phyloP scores from a whole-genome alignment of 2,329 filamentous ascomycete genomes.

The Tolypocladium sp. region DNA sequence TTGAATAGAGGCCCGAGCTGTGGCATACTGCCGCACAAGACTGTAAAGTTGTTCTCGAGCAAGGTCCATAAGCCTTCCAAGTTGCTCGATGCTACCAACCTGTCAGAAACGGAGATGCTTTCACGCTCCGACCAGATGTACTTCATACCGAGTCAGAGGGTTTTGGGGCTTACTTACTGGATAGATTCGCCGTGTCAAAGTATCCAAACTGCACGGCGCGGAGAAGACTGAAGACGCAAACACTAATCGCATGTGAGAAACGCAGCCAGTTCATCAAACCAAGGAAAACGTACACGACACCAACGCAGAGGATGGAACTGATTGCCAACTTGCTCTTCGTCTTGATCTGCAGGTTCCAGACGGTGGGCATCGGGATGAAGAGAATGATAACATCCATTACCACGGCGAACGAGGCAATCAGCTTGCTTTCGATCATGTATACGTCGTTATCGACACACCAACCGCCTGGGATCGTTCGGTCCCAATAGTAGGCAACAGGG shows the following conservation, averaged over 20 bases:
- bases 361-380: background rate
- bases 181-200: conserved; percentile 3
- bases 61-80: background rate
- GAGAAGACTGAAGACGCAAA: conserved; percentile 2
- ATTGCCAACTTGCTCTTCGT: background rate
- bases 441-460: conserved; percentile 2
- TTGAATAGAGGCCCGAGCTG: background rate
- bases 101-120: background rate
- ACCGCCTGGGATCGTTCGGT: conserved; percentile 3
- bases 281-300: background rate
- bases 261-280: background rate
- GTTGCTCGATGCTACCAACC: background rate
- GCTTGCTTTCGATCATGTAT: background rate
- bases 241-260: background rate
- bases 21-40: background rate
- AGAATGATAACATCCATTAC: background rate
- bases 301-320: background rate
- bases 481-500: conserved; percentile 6
- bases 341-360: background rate
- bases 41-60: background rate
- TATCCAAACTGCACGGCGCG: conserved; percentile 4
- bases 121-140: too few relatives aligned
- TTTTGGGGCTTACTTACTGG: background rate
- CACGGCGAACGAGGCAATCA: background rate
- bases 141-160: background rate